These are phyloP conservation scores for Aspergillus nanangensis DNA, from an alignment of 495 filamentous ascomycete genomes.

Conservation along the genomic window DNA sequence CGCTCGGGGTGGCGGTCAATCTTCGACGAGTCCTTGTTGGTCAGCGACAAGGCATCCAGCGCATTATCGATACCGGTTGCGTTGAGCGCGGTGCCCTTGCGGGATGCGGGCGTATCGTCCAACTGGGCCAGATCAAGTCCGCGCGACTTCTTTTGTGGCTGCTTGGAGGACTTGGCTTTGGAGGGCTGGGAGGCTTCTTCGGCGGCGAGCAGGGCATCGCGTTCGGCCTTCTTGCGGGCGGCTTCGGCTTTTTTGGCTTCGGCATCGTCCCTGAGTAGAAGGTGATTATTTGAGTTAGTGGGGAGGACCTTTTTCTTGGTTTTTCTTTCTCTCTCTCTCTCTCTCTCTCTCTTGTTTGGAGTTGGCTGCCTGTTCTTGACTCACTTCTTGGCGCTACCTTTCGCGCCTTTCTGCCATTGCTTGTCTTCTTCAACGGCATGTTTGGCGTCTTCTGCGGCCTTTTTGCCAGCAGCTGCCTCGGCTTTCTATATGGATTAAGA, in stretches of 20 bases:
- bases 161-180: slow-evolving; percentile 57
- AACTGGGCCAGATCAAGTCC: slow-evolving; percentile 68
- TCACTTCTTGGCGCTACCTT: slow-evolving; percentile 83
- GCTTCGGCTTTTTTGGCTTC: slow-evolving; percentile 82
- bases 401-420: slow-evolving; percentile 82
- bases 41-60: slow-evolving; percentile 74
- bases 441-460: slow-evolving; percentile 64
- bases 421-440: slow-evolving; percentile 63
- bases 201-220: slow-evolving; percentile 73
- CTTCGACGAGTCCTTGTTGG: slow-evolving; percentile 50
- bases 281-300: not conserved
- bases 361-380: too few species aligned
- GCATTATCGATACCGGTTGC: slow-evolving; percentile 88
- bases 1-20: slow-evolving; percentile 84
- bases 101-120: slow-evolving; percentile 44
- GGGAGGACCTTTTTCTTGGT: too few species aligned
- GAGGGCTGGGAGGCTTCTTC: slow-evolving; percentile 66
- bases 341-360: too few species aligned
- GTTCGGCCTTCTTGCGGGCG: slow-evolving; percentile 84
- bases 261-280: slow-evolving; percentile 63
- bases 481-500: slow-evolving; percentile 62
- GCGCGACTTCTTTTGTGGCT: slow-evolving; percentile 61
- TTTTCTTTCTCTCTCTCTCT: not conserved
- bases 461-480: slow-evolving; percentile 74
- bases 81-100: slow-evolving; percentile 54